A percentile compares a stretch with the other conserved stretches of the same genome.
Evolutionary conservation across 768 basidiomycete genomes (phyloP).

Genomic region (Daedaleopsis nitida): DNA sequence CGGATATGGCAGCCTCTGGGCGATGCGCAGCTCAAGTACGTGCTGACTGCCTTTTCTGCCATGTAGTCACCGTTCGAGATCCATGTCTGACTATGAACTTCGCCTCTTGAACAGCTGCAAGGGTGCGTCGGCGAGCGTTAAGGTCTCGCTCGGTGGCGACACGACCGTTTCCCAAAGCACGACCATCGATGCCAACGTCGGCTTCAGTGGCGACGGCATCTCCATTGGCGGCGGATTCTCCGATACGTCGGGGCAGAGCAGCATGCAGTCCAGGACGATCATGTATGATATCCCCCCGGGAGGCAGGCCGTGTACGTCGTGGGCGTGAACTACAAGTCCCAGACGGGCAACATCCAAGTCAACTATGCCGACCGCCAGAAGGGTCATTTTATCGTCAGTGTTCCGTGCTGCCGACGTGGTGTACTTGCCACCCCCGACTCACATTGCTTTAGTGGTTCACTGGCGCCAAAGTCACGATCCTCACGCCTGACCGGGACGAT

Average conservation of each 20-base stretch:
- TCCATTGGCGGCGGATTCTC: conserved; percentile 10
- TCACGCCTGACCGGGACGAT: not conserved
- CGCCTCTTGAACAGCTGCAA: conserved; percentile 4
- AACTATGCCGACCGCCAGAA: conserved; percentile 8
- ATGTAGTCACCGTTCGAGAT: no score
- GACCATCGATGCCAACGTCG: conserved; percentile 8
- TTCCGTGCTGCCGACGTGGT: not conserved
- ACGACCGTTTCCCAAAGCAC: conserved; percentile 5
- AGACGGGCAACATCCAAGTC: conserved; percentile 17
- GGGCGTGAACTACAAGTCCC: conserved; percentile 7
- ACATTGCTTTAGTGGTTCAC: conserved; percentile 1
- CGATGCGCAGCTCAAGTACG: no score
- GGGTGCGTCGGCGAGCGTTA: conserved; percentile 2
- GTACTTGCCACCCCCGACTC: not conserved
- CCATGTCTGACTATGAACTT: no score
- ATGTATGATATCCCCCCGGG: conserved; percentile 5
- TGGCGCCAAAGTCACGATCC: not conserved
- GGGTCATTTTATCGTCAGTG: conserved; percentile 14
- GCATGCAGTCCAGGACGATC: conserved; percentile 7
- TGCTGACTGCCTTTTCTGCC: no score
- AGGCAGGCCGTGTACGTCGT: conserved; percentile 16
- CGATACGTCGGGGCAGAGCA: not conserved
- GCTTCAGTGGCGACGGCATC: conserved; percentile 7
- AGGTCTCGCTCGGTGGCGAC: conserved; percentile 9
- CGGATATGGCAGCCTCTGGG: no score